These are phyloP conservation scores for Helotiales sp. DNA, from an alignment of 2,329 filamentous ascomycete species.

Conservation along the genomic window DNA sequence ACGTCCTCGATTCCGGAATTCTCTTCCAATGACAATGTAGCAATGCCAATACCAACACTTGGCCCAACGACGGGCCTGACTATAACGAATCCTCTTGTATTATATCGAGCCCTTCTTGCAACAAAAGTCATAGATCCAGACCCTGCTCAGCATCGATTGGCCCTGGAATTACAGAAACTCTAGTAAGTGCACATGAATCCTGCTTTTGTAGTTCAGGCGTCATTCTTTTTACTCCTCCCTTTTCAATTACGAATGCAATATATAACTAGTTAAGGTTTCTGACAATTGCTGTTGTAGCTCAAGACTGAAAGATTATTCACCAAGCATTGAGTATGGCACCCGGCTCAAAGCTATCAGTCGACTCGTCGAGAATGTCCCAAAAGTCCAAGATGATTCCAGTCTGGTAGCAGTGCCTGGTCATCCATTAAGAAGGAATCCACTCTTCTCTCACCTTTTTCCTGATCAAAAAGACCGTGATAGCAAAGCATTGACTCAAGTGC, in stretches of 20 bases:
- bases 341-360: conserved; percentile 61
- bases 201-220: not conserved
- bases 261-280: too few relatives aligned
- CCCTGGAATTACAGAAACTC: conserved; percentile 74
- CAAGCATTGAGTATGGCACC: conserved; percentile 66
- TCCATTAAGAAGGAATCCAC: conserved; percentile 57
- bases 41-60: conserved; percentile 36
- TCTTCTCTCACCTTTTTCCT: conserved; percentile 60
- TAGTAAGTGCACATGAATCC: conserved; percentile 47
- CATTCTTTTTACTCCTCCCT: not conserved
- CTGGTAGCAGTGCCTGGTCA: conserved; percentile 52
- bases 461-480: conserved; percentile 54
- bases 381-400: conserved; percentile 34
- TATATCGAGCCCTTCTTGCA: conserved; percentile 71
- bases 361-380: conserved; percentile 35
- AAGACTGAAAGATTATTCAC: conserved; percentile 76
- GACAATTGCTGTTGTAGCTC: conserved; percentile 9
- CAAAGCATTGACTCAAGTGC: conserved; percentile 65
- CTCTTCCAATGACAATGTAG: conserved; percentile 13
- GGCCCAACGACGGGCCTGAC: conserved; percentile 46
- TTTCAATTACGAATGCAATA: too few relatives aligned
- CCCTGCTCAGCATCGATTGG: conserved; percentile 69
- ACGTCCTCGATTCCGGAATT: conserved; percentile 8
- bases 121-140: conserved; percentile 65
- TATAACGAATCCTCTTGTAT: conserved; percentile 72